Base-by-base conservation (phyloP, 1,139 yeast genomes). In the Hansenula lynferdii region DNA sequence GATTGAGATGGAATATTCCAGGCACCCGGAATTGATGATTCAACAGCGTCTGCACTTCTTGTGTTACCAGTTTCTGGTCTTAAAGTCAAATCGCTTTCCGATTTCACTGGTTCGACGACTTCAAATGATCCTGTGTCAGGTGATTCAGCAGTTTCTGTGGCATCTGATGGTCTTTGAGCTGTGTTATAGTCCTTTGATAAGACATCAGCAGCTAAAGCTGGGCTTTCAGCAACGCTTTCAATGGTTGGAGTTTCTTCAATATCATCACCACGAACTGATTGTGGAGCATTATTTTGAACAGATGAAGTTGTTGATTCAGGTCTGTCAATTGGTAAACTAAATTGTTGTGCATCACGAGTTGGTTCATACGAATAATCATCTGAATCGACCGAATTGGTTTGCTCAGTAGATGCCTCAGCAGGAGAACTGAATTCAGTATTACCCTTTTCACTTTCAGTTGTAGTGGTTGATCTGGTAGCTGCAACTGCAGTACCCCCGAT, bases 211-310 rank as follows among this genome's bases (percentile, higher is more conserved):
- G 53, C 51, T 11, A 42, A 28, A 6, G 54, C 56, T 6, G 54
- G 44, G 19, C 46, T 38, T 31, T 48, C 50, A 15, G 36, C 42
- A 12, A 32, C 34, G 8, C 35, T 36, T 11, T 46, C 54, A 38
- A 43, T 50, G 30, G 38, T 40, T n/a, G 50, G 34, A 8, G 40
- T 35, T 2, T 50, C 53, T 28, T 51, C 57, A 34, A 41, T 44
- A 18, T 54, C 76, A 51, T 84, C 95, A 45, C 84, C 92, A 42
- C 95, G 77, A 9, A 85, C 95, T 19, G 96, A 85, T 60, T 80
- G 75, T 0, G 97, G 90, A 3, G 97, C 89, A 57, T 90, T 89
- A 61, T 89, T 89, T 53, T 85, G 94, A 16, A 89, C 95, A 40
- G 96, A 85, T 0, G 96, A 87, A 0, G 96, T 84, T 37, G 85